A percentile compares a stretch with the other conserved stretches of the same genome.
Evolutionary conservation across 1,284 basidiomycete species (phyloP).

Genomic region (Limonomyces culmigenus): DNA sequence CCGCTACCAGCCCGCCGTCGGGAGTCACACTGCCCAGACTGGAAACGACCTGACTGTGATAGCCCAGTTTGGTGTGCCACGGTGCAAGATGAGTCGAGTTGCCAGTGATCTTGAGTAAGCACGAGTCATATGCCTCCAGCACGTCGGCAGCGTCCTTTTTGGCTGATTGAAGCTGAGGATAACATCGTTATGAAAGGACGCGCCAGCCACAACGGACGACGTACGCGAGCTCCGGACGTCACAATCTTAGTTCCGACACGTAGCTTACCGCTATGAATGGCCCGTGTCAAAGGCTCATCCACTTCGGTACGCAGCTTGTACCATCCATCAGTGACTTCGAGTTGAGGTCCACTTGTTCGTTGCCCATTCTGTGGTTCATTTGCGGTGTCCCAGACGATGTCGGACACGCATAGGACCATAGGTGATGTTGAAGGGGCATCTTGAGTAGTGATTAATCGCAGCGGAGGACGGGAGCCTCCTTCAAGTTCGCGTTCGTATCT

Average conservation of each 20-base stretch:
- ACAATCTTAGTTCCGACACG: slow-evolving; percentile 72
- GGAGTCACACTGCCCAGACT: slow-evolving; percentile 65
- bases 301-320: slow-evolving; percentile 69
- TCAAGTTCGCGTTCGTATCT: slow-evolving; percentile 90
- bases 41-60: slow-evolving; percentile 40
- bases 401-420: slow-evolving; percentile 76
- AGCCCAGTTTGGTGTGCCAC: slow-evolving; percentile 84
- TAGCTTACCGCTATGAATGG: slow-evolving; percentile 49
- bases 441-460: slow-evolving; percentile 63
- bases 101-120: slow-evolving; percentile 53
- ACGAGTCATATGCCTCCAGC: slow-evolving; percentile 62
- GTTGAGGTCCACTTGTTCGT: slow-evolving; percentile 18
- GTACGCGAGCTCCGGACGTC: slow-evolving; percentile 64
- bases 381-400: slow-evolving; percentile 35
- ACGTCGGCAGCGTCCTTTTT: slow-evolving; percentile 70
- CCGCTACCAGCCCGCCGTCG: slow-evolving; percentile 68
- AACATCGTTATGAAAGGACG: slow-evolving; percentile 1
- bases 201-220: slow-evolving; percentile 9
- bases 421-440: slow-evolving; percentile 58
- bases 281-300: slow-evolving; percentile 60
- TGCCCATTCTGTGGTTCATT: slow-evolving; percentile 21
- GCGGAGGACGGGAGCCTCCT: slow-evolving; percentile 58
- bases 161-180: slow-evolving; percentile 44
- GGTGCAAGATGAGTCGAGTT: slow-evolving; percentile 76
- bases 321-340: slow-evolving; percentile 95